Base-by-base conservation (phyloP, 352 stramenopile genomes). In the Thraustochytrium sp. region DNA sequence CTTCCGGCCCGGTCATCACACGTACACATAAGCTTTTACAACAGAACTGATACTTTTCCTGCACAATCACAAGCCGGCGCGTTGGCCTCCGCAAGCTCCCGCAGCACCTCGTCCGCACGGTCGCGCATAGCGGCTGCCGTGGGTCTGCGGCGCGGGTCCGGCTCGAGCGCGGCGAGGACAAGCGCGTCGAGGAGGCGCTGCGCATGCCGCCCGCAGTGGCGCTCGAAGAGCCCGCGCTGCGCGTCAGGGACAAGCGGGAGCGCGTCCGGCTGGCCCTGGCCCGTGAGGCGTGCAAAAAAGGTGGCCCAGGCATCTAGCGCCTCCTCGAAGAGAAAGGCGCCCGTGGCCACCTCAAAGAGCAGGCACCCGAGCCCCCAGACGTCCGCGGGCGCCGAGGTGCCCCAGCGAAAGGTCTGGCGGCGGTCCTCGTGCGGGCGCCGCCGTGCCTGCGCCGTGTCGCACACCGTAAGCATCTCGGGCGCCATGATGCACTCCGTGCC, bases 331-430 rank as follows among this genome's bases (percentile, higher is more conserved):
- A 85, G 80, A 23, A 46, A 64, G 38, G 38, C 44, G 23, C 64
- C 64, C 31, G 64, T 85, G 31, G 76, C 48, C 4, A 85, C 3
- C 56, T 85, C 80, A 49, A 85, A 85, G 23, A 59, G n/a, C 26
- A 85, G 42, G 46, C 80, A 85, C 16, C 80, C 80, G 18, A 85
- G 53, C n/a, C 4, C 46, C 80, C 80, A 85, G 38, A 75, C 80
- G 72, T 85, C 80, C 11, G 64, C 68, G 4, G 80, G 44, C 16
- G 49, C 4, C 5, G 29, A 48, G 18, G 75, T 82, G 36, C 46
- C 44, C n/a, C 40, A 82, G 2, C 36, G 48, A 68, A 31, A 56
- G 34, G 37, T 46, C 9, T 64, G 42, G 21, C 46, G 68, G 21
- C 68, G 68, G 53, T 80, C 68, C 5, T 53, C 18, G 26, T 77